Conservation (phyloP, 108 stramenopile species). For the Mayamaea pseudoterrestris region DNA sequence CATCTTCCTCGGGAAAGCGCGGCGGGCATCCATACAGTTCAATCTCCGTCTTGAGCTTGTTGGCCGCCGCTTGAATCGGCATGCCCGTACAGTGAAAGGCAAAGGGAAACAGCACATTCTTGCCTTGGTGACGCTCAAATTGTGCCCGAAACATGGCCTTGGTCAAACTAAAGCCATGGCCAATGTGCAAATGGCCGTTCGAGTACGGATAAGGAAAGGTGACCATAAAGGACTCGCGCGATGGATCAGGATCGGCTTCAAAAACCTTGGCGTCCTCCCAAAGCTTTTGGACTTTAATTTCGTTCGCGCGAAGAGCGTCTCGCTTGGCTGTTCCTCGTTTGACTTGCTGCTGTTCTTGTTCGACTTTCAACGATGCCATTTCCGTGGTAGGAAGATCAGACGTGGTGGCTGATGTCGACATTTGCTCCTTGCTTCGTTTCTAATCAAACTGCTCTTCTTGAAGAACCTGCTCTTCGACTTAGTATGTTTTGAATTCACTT, state of each 20-base stretch:
- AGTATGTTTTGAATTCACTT: too few species aligned
- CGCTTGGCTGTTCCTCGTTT: slow-evolving; percentile 64
- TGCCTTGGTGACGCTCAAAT: slow-evolving; percentile 88
- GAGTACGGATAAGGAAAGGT: slow-evolving; percentile 99
- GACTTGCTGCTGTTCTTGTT: slow-evolving; percentile 4
- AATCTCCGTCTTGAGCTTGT: slow-evolving; percentile 94
- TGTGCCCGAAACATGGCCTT: slow-evolving; percentile 93
- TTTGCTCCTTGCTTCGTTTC: too few species aligned
- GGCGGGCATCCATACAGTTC: slow-evolving; percentile 80
- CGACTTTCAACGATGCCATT: slow-evolving; percentile 27
- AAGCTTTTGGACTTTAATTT: slow-evolving; percentile 55
- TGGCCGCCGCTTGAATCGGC: slow-evolving; percentile 99
- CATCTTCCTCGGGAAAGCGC: slow-evolving; percentile 82
- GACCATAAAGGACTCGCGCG: slow-evolving; percentile 78
- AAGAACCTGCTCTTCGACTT: too few species aligned
- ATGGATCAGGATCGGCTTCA: slow-evolving; percentile 44
- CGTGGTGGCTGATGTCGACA: too few species aligned
- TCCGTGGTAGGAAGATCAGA: slow-evolving; percentile 16
- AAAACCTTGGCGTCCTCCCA: slow-evolving; percentile 70
- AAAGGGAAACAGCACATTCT: slow-evolving; percentile 95
- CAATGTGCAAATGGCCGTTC: slow-evolving; percentile 96
- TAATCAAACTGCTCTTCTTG: too few species aligned
- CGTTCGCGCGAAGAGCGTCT: slow-evolving; percentile 64
- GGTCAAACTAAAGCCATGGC: slow-evolving; percentile 95
- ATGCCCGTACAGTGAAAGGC: slow-evolving; percentile 99